Percentiles rank a stretch among this genome's conserved stretches.
phyloP scores from a whole-genome alignment of 164 flowering plant species.

The Magnolia kwangsiensis region DNA sequence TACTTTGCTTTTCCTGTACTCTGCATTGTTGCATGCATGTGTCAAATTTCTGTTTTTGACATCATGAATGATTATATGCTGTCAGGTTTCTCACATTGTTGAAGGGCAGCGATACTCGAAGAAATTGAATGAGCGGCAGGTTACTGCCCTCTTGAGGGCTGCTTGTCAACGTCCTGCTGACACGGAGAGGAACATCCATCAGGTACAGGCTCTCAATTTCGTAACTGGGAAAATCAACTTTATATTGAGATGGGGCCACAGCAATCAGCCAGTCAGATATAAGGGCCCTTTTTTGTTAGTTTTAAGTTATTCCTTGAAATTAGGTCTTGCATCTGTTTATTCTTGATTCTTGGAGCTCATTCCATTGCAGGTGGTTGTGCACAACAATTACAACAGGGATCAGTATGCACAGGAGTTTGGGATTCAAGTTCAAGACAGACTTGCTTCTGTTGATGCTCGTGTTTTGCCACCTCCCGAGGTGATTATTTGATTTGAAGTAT shows the following conservation, averaged over 20 bases:
- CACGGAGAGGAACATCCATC: conserved; percentile 21
- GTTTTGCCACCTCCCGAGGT: conserved; percentile 76
- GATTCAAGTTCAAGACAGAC: conserved; percentile 30
- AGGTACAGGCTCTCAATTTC: not conserved
- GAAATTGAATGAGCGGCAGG: conserved; percentile 67
- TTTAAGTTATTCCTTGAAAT: not conserved
- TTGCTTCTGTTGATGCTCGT: conserved; percentile 57
- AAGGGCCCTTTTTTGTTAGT: not conserved
- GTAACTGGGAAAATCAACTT: too few species aligned
- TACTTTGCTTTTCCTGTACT: not conserved
- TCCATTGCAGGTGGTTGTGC: conserved; percentile 36
- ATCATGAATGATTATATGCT: not conserved
- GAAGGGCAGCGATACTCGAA: conserved; percentile 63
- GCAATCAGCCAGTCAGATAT: too few species aligned
- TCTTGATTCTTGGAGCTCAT: not conserved
- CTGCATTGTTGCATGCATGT: not conserved
- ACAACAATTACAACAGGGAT: conserved; percentile 27
- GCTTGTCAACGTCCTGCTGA: conserved; percentile 65
- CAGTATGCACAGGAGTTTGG: conserved; percentile 60
- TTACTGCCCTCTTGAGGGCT: conserved; percentile 51
- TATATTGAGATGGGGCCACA: too few species aligned
- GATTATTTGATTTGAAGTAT: conserved; percentile 2
- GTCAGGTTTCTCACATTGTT: conserved; percentile 52
- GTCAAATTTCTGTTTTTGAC: not conserved
- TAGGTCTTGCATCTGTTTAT: not conserved